Base-by-base conservation (phyloP, 257 asterid species). In the Nicotiana obtusifolia region DNA sequence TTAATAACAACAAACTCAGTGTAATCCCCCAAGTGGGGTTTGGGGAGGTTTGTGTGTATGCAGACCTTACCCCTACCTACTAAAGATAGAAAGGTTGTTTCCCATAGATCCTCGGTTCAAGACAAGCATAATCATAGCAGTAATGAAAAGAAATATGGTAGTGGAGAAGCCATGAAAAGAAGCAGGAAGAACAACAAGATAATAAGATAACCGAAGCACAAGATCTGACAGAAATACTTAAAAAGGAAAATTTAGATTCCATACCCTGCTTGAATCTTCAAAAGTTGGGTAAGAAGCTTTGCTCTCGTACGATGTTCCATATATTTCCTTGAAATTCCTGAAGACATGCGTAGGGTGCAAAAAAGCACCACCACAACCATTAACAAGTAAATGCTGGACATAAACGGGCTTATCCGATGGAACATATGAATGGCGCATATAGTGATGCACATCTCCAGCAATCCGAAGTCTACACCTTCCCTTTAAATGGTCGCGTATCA, bases 301-400 rank as follows among this genome's bases (percentile, higher is more conserved):
- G 93, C 91, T 83, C 83, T 96, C 98, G 49, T 93, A 96, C 49
- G 95, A 68, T 24, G 93, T 87, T 82, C 89, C 97, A n/a, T 86
- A 84, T 56, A 86, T 80, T 79, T 86, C 86, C 68, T 89, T 81
- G 82, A 94, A 96, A 87, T 91, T 91, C 80, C 91, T 89, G 84
- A 96, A 96, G 79, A 94, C 98, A 57, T 96, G 99, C 33, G 99
- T 96, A 56, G 99, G 99, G 86, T 96, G 99, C 93, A 96, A 85
- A 91, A 96, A 96, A 8, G 98, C 99, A 81, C 99, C 99, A 35
- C 99, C 98, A 84, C 98, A 96, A 81, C 99, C 99, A 88, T 94
- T 96, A 80, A 94, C 99, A 68, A 94, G 94, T 84, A 96, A 86
- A 89, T 96, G 98, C 53, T 93, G 98, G 85, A 96, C 98, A 37